phyloP scores from a whole-genome alignment of 176 grass and related monocot genomes.

The Paspalum notatum region DNA sequence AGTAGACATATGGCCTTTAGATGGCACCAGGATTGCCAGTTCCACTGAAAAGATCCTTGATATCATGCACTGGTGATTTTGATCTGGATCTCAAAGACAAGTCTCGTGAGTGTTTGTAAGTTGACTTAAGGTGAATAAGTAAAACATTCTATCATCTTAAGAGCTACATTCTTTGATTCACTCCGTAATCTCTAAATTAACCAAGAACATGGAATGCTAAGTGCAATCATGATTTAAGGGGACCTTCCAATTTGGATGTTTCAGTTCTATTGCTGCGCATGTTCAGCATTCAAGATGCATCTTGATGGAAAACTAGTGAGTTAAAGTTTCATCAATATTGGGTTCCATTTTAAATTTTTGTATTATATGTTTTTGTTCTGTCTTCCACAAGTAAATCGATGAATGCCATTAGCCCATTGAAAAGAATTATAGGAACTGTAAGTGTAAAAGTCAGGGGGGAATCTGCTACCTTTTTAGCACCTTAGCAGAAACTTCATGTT shows the following conservation, averaged over 20 bases:
- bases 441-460: not conserved
- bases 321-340: not conserved
- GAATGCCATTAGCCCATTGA: not conserved
- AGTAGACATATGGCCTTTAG: not conserved
- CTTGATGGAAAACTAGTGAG: not conserved
- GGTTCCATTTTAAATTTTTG: not conserved
- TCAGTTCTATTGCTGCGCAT: not conserved
- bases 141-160: not conserved
- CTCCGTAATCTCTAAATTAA: slow-evolving; percentile 19
- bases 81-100: not conserved
- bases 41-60: not conserved
- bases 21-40: not conserved
- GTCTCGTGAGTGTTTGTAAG: not conserved
- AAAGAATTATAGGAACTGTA: slow-evolving; percentile 12
- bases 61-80: slow-evolving; percentile 1
- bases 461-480: not conserved
- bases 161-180: not conserved
- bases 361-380: not conserved
- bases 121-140: not conserved
- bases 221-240: not conserved
- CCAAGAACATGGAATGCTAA: slow-evolving; percentile 8
- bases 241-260: not conserved
- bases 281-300: not conserved
- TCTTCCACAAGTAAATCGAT: not conserved
- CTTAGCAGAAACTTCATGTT: slow-evolving; percentile 11